Percentiles rank a stretch among this genome's conserved stretches.
Evolutionary conservation across 352 stramenopile species (phyloP).

Genomic region (Pythium utonaiense): DNA sequence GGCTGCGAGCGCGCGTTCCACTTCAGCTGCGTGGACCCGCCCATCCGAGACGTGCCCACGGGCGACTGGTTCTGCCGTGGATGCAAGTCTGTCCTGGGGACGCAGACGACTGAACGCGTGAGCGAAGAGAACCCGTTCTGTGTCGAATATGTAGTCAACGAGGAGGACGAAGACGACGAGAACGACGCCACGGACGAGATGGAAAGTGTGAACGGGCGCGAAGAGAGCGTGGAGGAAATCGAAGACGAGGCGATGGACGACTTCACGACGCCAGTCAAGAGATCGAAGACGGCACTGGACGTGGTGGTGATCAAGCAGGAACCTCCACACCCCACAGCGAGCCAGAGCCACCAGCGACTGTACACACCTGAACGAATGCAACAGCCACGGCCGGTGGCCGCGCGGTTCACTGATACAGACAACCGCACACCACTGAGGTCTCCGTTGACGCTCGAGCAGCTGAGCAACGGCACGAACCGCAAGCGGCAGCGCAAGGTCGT

Average conservation of each 20-base stretch:
- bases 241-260: conserved; percentile 18
- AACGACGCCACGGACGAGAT: conserved; percentile 20
- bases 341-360: conserved; percentile 7
- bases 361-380: conserved; percentile 17
- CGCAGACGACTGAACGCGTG: conserved; percentile 2
- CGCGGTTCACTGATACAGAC: neutral
- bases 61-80: conserved; percentile 60
- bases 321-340: neutral
- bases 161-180: conserved; percentile 7
- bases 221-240: conserved; percentile 1
- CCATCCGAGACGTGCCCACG: conserved; percentile 48
- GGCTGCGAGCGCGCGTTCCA: conserved; percentile 70
- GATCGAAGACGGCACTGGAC: conserved; percentile 4
- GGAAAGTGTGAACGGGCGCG: neutral
- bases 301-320: conserved; percentile 18
- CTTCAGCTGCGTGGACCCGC: conserved; percentile 62
- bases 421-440: conserved; percentile 6
- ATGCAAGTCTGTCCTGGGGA: conserved; percentile 31
- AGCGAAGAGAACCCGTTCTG: conserved; percentile 33
- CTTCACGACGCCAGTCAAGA: conserved; percentile 11
- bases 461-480: conserved; percentile 24
- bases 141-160: conserved; percentile 18
- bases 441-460: conserved; percentile 10
- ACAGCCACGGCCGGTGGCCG: neutral
- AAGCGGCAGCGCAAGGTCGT: conserved; percentile 57